Conservation (phyloP, 2,329 filamentous ascomycete genomes). For the Lasiodiplodia citricola region DNA sequence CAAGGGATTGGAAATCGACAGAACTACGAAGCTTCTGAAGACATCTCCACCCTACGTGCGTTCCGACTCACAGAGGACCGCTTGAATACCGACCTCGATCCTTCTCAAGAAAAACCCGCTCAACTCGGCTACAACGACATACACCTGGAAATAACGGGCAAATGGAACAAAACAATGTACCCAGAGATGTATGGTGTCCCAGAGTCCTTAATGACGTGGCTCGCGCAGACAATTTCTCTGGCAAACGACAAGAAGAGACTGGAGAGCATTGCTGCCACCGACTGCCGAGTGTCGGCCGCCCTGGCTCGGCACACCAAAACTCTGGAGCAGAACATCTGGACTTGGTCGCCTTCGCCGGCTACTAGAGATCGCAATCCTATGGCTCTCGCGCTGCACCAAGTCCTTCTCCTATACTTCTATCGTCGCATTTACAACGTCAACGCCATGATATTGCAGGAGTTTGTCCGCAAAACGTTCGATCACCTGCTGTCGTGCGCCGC, state of each 20-base stretch:
- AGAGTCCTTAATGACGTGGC: no score
- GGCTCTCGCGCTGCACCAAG: constrained; percentile 47
- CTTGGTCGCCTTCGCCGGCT: not conserved
- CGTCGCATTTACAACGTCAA: constrained; percentile 48
- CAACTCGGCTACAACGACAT: no score
- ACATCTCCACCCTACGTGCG: no score
- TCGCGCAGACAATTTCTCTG: not conserved
- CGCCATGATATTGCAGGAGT: constrained; percentile 45
- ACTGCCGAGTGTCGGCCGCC: not conserved
- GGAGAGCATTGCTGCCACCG: not conserved
- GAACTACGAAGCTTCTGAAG: no score
- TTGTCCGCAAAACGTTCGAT: constrained; percentile 44
- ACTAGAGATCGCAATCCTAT: constrained; percentile 34
- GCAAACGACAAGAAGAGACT: not conserved
- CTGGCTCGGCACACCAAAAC: constrained; percentile 5
- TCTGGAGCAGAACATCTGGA: constrained; percentile 1
- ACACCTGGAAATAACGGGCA: no score
- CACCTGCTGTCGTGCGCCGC: constrained; percentile 31
- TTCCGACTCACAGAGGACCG: no score
- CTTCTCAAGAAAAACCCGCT: no score
- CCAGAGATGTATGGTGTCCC: no score
- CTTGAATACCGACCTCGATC: no score
- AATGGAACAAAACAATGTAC: no score
- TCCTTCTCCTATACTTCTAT: constrained; percentile 51
- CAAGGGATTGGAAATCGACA: no score